A percentile compares a stretch with the other conserved stretches of the same genome.
Conservation (phyloP, 345 rosid species). For the Erodium maritimum region DNA sequence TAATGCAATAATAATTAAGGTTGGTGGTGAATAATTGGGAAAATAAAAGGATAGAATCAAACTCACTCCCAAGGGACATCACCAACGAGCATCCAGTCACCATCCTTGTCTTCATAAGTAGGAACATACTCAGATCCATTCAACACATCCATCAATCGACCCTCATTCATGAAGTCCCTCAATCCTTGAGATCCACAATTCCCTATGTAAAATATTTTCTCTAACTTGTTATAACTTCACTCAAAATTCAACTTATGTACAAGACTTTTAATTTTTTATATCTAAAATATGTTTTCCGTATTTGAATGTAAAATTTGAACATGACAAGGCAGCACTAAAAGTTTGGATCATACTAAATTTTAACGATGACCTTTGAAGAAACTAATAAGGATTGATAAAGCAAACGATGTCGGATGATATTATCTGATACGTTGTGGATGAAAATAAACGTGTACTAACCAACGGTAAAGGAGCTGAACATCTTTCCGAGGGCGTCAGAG, state of each 20-base stretch:
- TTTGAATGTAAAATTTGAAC: too few species aligned
- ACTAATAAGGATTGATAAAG: too few species aligned
- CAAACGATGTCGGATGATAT: too few species aligned
- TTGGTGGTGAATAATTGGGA: not conserved
- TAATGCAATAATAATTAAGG: not conserved
- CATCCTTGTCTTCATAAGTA: slow-evolving; percentile 87
- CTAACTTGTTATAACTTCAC: too few species aligned
- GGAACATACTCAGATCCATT: slow-evolving; percentile 71
- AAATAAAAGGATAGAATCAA: too few species aligned
- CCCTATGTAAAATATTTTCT: slow-evolving; percentile 21
- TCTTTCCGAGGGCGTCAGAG: slow-evolving; percentile 51
- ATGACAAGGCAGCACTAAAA: too few species aligned
- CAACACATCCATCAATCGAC: slow-evolving; percentile 54
- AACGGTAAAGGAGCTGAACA: slow-evolving; percentile 79
- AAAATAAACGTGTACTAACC: slow-evolving; percentile 26
- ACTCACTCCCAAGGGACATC: slow-evolving; percentile 74
- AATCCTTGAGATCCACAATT: slow-evolving; percentile 66
- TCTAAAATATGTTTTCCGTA: too few species aligned
- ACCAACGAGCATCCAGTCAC: slow-evolving; percentile 40
- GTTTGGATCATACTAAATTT: too few species aligned
- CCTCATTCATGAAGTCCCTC: slow-evolving; percentile 71
- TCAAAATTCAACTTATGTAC: too few species aligned
- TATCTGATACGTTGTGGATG: too few species aligned
- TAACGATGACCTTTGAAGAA: too few species aligned
- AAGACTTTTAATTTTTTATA: too few species aligned